Base-by-base conservation (phyloP, 176 grass and related monocot genomes). In the Triticum dicoccoides region DNA sequence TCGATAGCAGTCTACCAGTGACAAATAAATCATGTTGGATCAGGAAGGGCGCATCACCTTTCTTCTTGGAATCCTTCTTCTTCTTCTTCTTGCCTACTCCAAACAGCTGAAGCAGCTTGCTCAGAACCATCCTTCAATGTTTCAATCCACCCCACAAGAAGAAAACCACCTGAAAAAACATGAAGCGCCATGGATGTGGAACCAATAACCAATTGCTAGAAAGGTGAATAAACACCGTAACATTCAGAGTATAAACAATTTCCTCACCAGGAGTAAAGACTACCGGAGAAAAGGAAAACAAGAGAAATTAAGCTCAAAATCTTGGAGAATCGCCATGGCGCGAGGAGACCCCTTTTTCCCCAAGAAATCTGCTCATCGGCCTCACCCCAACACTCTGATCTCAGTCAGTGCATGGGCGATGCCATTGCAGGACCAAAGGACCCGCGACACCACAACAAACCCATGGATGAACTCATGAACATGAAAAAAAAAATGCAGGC, bases 21-120 rank as follows among this genome's bases (percentile, higher is more conserved):
- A 70, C 0, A 35, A 72, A 52, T 24, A 58, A 71, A 77, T 51
- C 11, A 4, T 65, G 71, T 51, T 56, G 64, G 54, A 3, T 38
- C 62, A 54, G 24, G 24, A 17, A 6, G 65, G 32, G 25, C 11
- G 2, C 12, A 84, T 2, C 61, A 91, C 89, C 89, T 88, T 91
- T 85, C 81, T 88, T 91, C 77, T 88, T 88, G 77, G 81, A 14
- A 84, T 80, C 89, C 61, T 89, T 82, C 33, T 75, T 82, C 33
- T 87, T 86, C 7, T 82, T 77, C 32, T 87, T 86, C 21, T 82
- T 86, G 23, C 78, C 59, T 80, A 85, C 12, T 70, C 89, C 79
- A 59, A 91, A 85, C 29, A 91, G 61, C 82, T 75, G 47, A 8
- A 91, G 85, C 69, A 88, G 21, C 85, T 88, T 91, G 45, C 81